Evolutionary conservation across 768 basidiomycete species (phyloP), one percentile per base, ranked within the genome.

Genomic region (Pleurotus citrinopileatus): DNA sequence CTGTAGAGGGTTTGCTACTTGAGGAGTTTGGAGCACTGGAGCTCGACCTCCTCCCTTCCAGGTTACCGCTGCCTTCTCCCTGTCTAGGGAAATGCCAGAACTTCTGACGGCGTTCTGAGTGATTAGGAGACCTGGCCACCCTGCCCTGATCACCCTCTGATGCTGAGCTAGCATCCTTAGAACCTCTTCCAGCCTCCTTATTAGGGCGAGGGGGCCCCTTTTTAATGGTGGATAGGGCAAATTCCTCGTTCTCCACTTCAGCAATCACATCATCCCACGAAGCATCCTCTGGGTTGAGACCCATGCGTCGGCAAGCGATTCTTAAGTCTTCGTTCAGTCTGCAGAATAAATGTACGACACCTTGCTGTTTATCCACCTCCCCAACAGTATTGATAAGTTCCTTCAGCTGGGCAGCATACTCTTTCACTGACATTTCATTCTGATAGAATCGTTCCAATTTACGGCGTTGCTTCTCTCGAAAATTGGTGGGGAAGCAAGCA

Each of bases 311-410:
- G 0, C 75, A 56, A 19, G 67, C 64, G 1, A 55, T 54, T 37
- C 69, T 66, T 4, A 76, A 63, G 3, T 60, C 48, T 0, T 55
- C 25, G 1, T 46, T 43, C 7, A 75, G 55, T 0, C 72, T 68
- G 15, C 63, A 59, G 67, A 72, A 78, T 0, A 75, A 59, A 29
- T 67, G 66, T 9, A 68, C 59, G 0, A 74, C 66, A 10, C 64
- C 57, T 10, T 71, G 67, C 0, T 48, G 55, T 4, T 63, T 43
- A 3, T 62, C 61, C 0, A 62, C 54, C 2, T 63, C 46, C 0
- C 71, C 70, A 4, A 73, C 65, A 2, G 64, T 63, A 1, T 59
- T 59, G 43, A 63, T 68, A 2, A 73, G 28, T 9, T 63, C 63
- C 4, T 63, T 59, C 0, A 75, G 55, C 34, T 71, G 65, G 12